These are phyloP conservation scores for Solanum gracilifrons DNA, from an alignment of 257 asterid genomes.

Conservation along the genomic window DNA sequence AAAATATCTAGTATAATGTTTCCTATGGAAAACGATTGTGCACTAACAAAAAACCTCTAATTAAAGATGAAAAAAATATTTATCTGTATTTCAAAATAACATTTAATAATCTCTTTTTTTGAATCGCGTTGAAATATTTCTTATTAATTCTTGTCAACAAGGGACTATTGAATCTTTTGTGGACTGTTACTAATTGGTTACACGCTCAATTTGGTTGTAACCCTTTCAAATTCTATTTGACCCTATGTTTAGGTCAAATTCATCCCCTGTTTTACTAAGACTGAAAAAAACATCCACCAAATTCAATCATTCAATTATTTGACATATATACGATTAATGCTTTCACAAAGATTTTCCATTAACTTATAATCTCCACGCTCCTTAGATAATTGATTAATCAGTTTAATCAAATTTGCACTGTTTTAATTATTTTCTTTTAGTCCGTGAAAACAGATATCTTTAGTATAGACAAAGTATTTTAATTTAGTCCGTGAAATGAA, in stretches of 20 bases:
- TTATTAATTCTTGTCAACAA: background rate
- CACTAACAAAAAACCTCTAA: background rate
- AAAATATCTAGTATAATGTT: background rate
- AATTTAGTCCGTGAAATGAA: background rate
- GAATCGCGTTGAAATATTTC: background rate
- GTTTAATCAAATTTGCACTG: background rate
- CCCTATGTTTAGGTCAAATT: background rate
- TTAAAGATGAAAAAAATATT: background rate
- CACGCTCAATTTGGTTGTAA: background rate
- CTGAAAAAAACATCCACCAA: background rate
- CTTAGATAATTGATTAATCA: background rate
- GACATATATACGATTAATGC: background rate
- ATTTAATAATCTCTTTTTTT: background rate
- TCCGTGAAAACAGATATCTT: background rate
- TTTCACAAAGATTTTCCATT: background rate
- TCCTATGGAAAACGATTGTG: accelerated
- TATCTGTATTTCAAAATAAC: background rate
- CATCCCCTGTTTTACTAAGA: background rate
- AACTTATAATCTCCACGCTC: background rate
- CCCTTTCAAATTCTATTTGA: background rate
- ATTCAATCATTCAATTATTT: background rate
- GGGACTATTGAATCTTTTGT: background rate
- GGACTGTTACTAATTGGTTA: background rate
- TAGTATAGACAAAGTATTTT: background rate
- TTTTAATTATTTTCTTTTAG: background rate